Conservation (phyloP, 1,284 basidiomycete species). For the Cystobasidium pallidum region DNA sequence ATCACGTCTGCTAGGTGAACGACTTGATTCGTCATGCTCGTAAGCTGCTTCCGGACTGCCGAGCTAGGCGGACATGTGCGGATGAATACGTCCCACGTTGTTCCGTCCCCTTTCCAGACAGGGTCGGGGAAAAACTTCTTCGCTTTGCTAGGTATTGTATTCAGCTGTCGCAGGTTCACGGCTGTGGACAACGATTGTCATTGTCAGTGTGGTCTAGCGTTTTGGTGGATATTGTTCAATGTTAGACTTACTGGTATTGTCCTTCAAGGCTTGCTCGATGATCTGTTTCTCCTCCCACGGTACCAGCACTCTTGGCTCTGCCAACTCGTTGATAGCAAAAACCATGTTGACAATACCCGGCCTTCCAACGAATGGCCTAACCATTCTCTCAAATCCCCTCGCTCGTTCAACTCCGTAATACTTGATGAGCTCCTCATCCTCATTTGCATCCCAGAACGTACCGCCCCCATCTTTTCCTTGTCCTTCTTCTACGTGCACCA, state of each 20-base stretch:
- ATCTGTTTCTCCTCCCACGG: constrained; percentile 67
- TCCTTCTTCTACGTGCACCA: constrained; percentile 40
- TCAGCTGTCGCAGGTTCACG: constrained; percentile 35
- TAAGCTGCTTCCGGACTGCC: constrained; percentile 36
- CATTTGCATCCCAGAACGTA: constrained; percentile 44
- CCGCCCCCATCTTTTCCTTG: constrained; percentile 20
- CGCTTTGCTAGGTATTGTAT: constrained; percentile 23
- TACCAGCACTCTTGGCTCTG: constrained; percentile 80
- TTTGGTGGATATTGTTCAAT: too few species aligned
- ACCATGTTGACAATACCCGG: constrained; percentile 44
- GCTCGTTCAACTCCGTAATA: constrained; percentile 41
- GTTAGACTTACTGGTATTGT: constrained; percentile 30
- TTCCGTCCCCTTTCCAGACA: constrained; percentile 79
- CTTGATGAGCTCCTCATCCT: constrained; percentile 41
- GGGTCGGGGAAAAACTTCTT: constrained; percentile 54
- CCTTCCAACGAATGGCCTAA: constrained; percentile 37
- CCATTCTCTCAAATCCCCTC: constrained; percentile 43
- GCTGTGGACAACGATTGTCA: not conserved
- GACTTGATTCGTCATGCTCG: constrained; percentile 36
- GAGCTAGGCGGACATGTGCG: constrained; percentile 74
- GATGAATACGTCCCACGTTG: constrained; percentile 85
- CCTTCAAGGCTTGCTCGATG: constrained; percentile 32
- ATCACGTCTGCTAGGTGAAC: constrained; percentile 41
- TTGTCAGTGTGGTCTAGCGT: too few species aligned
- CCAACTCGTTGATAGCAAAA: constrained; percentile 81